phyloP scores from a whole-genome alignment of 345 rosid species.

The Euphorbia pulcherrima region DNA sequence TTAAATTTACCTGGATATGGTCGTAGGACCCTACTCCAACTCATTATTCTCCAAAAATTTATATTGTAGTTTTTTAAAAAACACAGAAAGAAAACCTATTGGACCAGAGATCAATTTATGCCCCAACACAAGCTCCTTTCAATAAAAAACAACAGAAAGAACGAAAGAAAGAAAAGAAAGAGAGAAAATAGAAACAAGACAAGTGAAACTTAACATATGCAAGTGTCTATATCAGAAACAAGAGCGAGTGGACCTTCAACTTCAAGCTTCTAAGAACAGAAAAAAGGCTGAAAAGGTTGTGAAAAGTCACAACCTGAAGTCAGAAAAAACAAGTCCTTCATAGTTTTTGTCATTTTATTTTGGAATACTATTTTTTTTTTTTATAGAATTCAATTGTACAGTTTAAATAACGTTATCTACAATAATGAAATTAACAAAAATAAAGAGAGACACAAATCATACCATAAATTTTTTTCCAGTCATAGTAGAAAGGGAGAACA shows the following conservation, averaged over 20 bases:
- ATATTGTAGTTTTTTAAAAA: too few relatives aligned
- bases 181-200: conserved; percentile 40
- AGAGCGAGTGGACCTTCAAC: conserved; percentile 44
- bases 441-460: background rate
- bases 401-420: too few relatives aligned
- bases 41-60: too few relatives aligned
- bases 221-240: conserved; percentile 33
- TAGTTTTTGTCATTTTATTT: too few relatives aligned
- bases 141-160: too few relatives aligned
- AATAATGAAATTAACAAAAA: too few relatives aligned
- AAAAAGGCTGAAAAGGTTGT: conserved; percentile 40
- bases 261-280: conserved; percentile 41
- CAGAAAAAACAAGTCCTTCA: conserved; percentile 22
- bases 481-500: conserved; percentile 88
- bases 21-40: conserved; percentile 34
- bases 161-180: too few relatives aligned
- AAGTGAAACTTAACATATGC: conserved; percentile 31
- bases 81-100: too few relatives aligned
- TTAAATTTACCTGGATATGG: conserved; percentile 42
- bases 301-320: conserved; percentile 30
- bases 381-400: too few relatives aligned
- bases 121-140: too few relatives aligned
- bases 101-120: too few relatives aligned
- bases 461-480: conserved; percentile 98
- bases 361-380: background rate